A percentile compares a stretch with the other conserved stretches of the same genome.
Evolutionary conservation across 192 early-diverging fungal species (phyloP).

Genomic region (Linnemannia exigua): DNA sequence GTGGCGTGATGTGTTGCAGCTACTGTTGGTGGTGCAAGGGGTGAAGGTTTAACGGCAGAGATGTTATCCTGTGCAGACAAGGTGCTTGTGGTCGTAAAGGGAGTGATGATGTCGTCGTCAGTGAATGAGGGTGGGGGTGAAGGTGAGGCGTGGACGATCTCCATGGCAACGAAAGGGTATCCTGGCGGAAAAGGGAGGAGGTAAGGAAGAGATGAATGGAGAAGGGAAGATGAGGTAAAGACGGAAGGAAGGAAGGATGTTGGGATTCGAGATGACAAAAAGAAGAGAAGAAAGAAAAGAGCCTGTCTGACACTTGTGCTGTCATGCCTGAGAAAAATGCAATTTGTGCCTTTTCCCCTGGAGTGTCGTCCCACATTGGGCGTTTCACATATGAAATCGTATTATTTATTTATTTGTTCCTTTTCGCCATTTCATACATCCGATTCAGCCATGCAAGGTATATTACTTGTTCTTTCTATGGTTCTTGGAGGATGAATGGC

Average conservation of each 20-base stretch:
- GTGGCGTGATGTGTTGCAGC: not conserved
- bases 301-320: not conserved
- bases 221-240: not conserved
- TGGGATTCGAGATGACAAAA: not conserved
- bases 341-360: not conserved
- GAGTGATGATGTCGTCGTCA: constrained; percentile 6
- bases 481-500: constrained; percentile 8
- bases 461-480: constrained; percentile 17
- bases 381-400: not conserved
- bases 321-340: not conserved
- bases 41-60: not conserved
- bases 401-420: not conserved
- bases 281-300: not conserved
- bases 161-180: not conserved
- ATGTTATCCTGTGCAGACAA: not conserved
- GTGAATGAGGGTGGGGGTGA: constrained; percentile 1
- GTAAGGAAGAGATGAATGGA: not conserved
- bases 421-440: not conserved
- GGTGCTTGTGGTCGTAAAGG: not conserved
- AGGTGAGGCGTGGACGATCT: not conserved
- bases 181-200: not conserved
- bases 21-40: not conserved
- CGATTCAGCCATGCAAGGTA: not conserved
- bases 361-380: not conserved
- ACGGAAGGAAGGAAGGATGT: not conserved